These are phyloP conservation scores for Quambalaria eucalypti DNA, from an alignment of 1,284 basidiomycete genomes.

Conservation along the genomic window DNA sequence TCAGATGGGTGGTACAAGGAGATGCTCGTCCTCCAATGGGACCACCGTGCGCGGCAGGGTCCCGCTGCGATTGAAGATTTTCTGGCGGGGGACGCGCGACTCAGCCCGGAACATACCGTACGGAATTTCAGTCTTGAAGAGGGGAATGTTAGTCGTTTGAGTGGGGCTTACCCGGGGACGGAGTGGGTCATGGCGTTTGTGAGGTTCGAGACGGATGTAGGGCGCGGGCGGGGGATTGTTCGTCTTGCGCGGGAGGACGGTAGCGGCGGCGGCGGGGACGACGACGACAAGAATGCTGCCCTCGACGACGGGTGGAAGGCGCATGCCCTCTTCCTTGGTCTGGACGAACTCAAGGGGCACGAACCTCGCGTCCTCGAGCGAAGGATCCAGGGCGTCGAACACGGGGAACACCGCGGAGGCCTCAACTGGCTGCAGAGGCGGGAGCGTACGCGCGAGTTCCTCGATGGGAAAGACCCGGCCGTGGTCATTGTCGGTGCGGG, in stretches of 20 bases:
- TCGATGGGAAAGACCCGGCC: not conserved
- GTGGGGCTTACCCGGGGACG: not conserved
- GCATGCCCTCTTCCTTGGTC: constrained; percentile 1
- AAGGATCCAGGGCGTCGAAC: constrained; percentile 2
- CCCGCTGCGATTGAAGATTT: not conserved
- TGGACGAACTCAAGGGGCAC: constrained; percentile 5
- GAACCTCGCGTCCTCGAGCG: not conserved
- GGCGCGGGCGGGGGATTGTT: not conserved
- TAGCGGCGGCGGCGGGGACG: not conserved
- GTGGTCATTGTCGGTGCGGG: constrained; percentile 54
- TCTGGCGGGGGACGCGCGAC: not conserved
- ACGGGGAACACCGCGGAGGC: constrained; percentile 1
- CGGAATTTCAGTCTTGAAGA: not conserved
- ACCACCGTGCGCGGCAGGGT: not conserved
- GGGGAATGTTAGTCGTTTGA: not conserved
- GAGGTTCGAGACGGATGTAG: not conserved
- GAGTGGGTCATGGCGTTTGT: not conserved
- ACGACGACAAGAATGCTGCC: not conserved
- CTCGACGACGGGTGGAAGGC: too few relatives aligned
- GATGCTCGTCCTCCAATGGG: not conserved
- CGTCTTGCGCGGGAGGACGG: not conserved
- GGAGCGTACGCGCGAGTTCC: constrained; percentile 1
- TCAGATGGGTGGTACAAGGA: not conserved
- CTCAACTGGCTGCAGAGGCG: constrained; percentile 2
- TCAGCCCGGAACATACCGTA: not conserved